These are phyloP conservation scores for Chloranthus sessilifolius DNA, from an alignment of 164 flowering plant species.

Conservation along the genomic window DNA sequence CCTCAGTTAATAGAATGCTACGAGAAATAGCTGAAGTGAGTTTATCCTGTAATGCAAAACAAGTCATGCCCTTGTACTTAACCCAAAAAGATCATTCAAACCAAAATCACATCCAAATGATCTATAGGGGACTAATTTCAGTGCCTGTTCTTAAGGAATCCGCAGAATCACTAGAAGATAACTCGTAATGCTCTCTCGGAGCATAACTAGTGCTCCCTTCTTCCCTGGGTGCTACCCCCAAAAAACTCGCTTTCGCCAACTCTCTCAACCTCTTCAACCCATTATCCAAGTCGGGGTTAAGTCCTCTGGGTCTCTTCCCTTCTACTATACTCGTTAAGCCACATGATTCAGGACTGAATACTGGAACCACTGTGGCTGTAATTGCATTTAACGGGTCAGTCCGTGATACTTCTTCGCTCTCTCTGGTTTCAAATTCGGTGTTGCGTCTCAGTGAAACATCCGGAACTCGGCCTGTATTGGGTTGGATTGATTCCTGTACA, in stretches of 20 bases:
- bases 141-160: constrained; percentile 8
- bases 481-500: constrained; percentile 24
- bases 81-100: no score
- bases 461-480: constrained; percentile 34
- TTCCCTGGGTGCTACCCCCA: constrained; percentile 28
- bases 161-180: constrained; percentile 11
- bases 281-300: constrained; percentile 26
- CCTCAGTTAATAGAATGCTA: background rate
- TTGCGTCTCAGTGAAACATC: constrained; percentile 30
- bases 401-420: constrained; percentile 7
- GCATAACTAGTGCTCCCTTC: constrained; percentile 27
- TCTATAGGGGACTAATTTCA: background rate
- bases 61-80: no score
- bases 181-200: constrained; percentile 11
- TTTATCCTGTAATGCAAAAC: no score
- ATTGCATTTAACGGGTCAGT: constrained; percentile 25
- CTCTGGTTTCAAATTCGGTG: constrained; percentile 19
- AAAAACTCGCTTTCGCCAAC: constrained; percentile 52
- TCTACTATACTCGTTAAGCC: constrained; percentile 16
- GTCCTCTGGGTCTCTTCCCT: constrained; percentile 22
- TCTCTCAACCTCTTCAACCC: constrained; percentile 43
- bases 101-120: no score
- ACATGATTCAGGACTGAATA: constrained; percentile 38
- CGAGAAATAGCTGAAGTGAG: background rate
- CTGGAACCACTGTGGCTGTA: constrained; percentile 52